Evolutionary conservation across 176 grass and related monocot species (phyloP).

Genomic region (Zoysia japonica): DNA sequence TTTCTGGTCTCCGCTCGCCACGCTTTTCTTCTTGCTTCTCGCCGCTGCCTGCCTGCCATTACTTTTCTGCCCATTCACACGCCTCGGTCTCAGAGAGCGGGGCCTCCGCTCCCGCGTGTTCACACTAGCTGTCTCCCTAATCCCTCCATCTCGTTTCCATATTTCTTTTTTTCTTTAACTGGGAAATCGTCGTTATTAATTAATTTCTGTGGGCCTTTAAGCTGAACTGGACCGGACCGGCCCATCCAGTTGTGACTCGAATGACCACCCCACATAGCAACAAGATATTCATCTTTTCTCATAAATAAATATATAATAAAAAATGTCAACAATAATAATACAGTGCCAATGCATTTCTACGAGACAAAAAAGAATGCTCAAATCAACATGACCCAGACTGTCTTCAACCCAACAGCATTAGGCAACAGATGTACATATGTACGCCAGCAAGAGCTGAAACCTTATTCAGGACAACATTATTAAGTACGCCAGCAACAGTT

Average conservation of each 20-base stretch:
- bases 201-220: slow-evolving; percentile 4
- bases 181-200: background rate
- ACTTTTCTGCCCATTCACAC: slow-evolving; percentile 59
- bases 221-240: slow-evolving; percentile 8
- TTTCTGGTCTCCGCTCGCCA: slow-evolving; percentile 25
- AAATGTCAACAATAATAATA: background rate
- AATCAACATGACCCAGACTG: background rate
- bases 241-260: slow-evolving; percentile 6
- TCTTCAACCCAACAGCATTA: slow-evolving; percentile 18
- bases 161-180: slow-evolving; percentile 10
- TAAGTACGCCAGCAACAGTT: background rate
- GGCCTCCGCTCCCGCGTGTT: slow-evolving; percentile 3
- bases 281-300: background rate
- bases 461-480: slow-evolving; percentile 27
- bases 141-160: slow-evolving; percentile 26
- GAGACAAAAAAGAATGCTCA: slow-evolving; percentile 2
- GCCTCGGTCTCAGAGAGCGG: slow-evolving; percentile 14
- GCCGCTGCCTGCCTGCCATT: slow-evolving; percentile 46
- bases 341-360: background rate
- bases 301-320: background rate
- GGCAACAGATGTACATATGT: slow-evolving; percentile 6
- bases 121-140: slow-evolving; percentile 48
- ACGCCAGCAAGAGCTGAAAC: slow-evolving; percentile 29
- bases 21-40: slow-evolving; percentile 44
- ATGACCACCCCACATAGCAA: background rate